Evolutionary conservation across 1,284 basidiomycete genomes (phyloP), one percentile per base, ranked within the genome.

Genomic region (Cryptococcus floricola): DNA sequence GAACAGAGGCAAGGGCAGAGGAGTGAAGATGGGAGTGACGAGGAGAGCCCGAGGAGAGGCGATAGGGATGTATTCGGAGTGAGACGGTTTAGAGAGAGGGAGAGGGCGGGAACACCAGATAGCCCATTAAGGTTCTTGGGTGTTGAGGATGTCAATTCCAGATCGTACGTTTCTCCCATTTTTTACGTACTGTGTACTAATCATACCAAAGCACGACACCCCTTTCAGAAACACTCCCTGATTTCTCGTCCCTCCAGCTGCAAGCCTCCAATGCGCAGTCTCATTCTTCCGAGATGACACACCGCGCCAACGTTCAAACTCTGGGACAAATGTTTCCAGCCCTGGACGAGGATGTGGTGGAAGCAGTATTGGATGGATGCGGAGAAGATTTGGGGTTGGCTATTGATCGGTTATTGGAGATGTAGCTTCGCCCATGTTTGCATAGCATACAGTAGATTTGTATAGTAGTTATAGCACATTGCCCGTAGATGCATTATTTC

Each of bases 371-470:
- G 54, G 87, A 94, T 68, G 87, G 87, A 41, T 91, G 91, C 65
- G 84, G 83, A n/a, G 88, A 88, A 27, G 91, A 96, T 77, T 71
- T 95, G 57, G 92, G 90, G 53, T 83, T 84, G 80, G 91, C 90
- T 69, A 93, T 95, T 65, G 92, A 95, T 74, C 54, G 69, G 50
- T 64, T 69, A 42, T 55, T 71, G 57, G 69, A 65, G 41, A 65
- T 65, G 63, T 65, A 59, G 50, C 14, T 6, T 6, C 16, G 6
- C 9, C 41, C 23, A 16, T 42, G 16, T 23, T 4, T n/a, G 41
- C 23, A 42, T 18, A 42, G 41, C 41, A 42, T 42, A 16, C 10
- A 42, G 31, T 34, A 34, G 31, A 34, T 2, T 34, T 42, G 14
- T 42, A 42, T 42, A 18, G 12, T 19, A 42, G n/a, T 18, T 42